Evolutionary conservation across 345 rosid species (phyloP).

Genomic region (Hibiscus mutabilis): DNA sequence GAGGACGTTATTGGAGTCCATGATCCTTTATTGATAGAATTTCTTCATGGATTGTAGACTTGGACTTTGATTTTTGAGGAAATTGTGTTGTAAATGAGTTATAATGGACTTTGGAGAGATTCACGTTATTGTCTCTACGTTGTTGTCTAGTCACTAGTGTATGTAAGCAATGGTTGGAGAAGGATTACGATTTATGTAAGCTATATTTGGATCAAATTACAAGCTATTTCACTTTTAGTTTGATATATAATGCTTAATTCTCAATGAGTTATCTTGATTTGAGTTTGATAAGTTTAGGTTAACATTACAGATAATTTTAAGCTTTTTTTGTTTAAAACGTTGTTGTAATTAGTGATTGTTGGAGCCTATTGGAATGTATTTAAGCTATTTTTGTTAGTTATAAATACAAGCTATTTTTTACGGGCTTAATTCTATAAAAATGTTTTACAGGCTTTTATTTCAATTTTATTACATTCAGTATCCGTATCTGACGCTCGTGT

Average conservation of each 20-base stretch:
- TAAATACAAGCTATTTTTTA: too few species aligned
- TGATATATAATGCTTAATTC: background rate
- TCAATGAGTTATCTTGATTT: background rate
- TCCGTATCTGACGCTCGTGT: too few species aligned
- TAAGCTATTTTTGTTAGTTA: background rate
- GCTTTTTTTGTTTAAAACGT: background rate
- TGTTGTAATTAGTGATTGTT: background rate
- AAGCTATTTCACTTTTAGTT: background rate
- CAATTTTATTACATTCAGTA: too few species aligned
- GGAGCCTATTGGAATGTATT: background rate
- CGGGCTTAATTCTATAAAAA: too few species aligned
- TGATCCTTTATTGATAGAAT: background rate
- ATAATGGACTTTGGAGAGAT: background rate
- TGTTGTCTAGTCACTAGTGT: background rate
- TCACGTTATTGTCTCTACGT: background rate
- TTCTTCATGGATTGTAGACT: constrained; percentile 2
- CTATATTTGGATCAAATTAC: too few species aligned
- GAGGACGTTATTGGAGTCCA: background rate
- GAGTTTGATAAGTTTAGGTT: background rate
- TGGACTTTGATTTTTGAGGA: background rate
- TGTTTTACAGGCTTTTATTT: too few species aligned
- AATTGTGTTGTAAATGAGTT: background rate
- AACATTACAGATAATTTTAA: background rate
- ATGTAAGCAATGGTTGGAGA: background rate
- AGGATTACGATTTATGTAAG: background rate